Evolutionary conservation across 192 early-diverging fungal genomes (phyloP), one percentile per base, ranked within the genome.

Genomic region (Backusella macrospora): DNA sequence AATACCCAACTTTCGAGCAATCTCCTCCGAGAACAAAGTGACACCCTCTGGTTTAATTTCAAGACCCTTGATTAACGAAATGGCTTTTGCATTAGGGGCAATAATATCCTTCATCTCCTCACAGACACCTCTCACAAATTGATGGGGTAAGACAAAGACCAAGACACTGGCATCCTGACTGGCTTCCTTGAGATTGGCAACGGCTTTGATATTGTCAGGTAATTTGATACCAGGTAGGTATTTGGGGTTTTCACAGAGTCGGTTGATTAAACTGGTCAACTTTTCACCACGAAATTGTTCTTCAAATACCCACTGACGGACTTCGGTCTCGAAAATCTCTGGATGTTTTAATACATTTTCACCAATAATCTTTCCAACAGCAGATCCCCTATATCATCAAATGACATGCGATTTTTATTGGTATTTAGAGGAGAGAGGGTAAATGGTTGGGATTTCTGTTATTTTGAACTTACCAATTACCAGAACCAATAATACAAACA

Each of bases 251-350:
- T 94, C 96, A 80, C 96, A 94, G 49, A 85, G 79, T 40, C 86
- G 90, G 85, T 99, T 99, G 82, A 99, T 98, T 76, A 98, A 88
- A 5, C 94, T 89, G 13, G 96, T 94, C n/a, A 99, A 86, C 55
- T 92, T 92, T 63, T 90, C 77, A 21, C 94, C 94, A 21, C 94
- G 81, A 44, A 95, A 85, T 8, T 77, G 86, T 78, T 99, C 97
- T 79, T 99, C 97, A 85, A 91, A 96, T 46, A 99, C 97, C 95
- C 96, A 99, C 90, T 96, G 94, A 68, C 86, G 89, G 63, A 98
- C 94, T 68, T 90, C 80, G 23, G 74, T 72, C 83, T 96, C 92
- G 81, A 95, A 96, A 1, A 75, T 26, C 39, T 80, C 78, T 37
- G 77, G 71, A 42, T 91, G 88, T n/a, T 74, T 77, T 7, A 65